phyloP scores from a whole-genome alignment of 2,329 filamentous ascomycete species.

The Aspergillus piperis region DNA sequence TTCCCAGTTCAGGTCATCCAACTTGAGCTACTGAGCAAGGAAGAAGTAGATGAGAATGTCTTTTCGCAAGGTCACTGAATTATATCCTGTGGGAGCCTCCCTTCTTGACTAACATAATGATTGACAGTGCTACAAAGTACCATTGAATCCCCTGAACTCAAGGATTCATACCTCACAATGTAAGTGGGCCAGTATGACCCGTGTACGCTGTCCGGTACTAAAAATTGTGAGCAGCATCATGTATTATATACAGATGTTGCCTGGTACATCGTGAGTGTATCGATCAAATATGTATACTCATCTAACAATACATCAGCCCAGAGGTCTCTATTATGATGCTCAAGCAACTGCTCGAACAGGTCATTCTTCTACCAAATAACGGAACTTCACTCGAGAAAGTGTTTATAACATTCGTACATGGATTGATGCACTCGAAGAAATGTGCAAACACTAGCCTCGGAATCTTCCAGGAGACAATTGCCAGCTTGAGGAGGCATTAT shows the following conservation, averaged over 20 bases:
- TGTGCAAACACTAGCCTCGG: slow-evolving; percentile 38
- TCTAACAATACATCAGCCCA: slow-evolving; percentile 30
- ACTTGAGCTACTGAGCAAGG: slow-evolving; percentile 62
- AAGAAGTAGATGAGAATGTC: slow-evolving; percentile 38
- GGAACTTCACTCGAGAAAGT: slow-evolving; percentile 67
- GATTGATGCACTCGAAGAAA: slow-evolving; percentile 54
- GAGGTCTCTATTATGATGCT: slow-evolving; percentile 52
- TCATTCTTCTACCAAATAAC: slow-evolving; percentile 51
- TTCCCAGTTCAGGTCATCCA: slow-evolving; percentile 67
- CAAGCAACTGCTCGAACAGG: slow-evolving; percentile 67
- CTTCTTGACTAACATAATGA: slow-evolving; percentile 15
- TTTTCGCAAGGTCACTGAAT: slow-evolving; percentile 44
- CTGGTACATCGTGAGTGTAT: slow-evolving; percentile 50
- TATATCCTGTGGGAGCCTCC: not conserved
- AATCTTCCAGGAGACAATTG: slow-evolving; percentile 20
- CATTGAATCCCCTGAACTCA: slow-evolving; percentile 61
- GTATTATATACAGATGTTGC: slow-evolving; percentile 67
- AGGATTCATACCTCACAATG: slow-evolving; percentile 64
- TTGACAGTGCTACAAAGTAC: slow-evolving; percentile 59
- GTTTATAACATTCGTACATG: slow-evolving; percentile 68
- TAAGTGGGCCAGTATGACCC: slow-evolving; percentile 26
- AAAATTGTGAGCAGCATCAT: slow-evolving; percentile 50
- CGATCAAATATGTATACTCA: not conserved
- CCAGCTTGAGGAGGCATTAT: slow-evolving; percentile 47
- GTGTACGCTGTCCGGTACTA: not conserved